phyloP scores from a whole-genome alignment of 2,329 filamentous ascomycete species.

The Cladosporium phlei region DNA sequence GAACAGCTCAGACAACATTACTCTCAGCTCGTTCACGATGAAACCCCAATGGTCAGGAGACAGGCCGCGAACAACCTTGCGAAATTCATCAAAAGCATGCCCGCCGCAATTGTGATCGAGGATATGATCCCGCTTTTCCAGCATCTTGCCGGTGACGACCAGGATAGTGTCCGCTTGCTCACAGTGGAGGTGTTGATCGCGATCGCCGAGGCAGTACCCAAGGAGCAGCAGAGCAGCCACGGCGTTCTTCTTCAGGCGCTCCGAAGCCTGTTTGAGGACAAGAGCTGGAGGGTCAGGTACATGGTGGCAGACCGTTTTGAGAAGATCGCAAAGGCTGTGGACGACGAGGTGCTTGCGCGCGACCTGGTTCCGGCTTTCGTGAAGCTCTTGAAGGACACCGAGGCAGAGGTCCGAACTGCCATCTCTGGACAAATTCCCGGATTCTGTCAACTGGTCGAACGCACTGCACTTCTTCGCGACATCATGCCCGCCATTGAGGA shows the following conservation, averaged over 20 bases:
- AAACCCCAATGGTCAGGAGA: conserved; percentile 97
- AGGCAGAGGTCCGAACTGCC: conserved; percentile 94
- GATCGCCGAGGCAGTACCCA: conserved; percentile 93
- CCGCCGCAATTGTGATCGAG: conserved; percentile 82
- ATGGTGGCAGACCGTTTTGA: conserved; percentile 99
- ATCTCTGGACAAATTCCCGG: conserved; percentile 94
- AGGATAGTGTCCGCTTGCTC: conserved; percentile 92
- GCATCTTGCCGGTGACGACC: conserved; percentile 91
- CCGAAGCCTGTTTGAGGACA: conserved; percentile 93
- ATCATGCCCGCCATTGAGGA: conserved; percentile 97
- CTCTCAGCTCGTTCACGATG: conserved; percentile 88
- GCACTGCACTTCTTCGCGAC: conserved; percentile 81
- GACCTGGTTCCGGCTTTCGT: conserved; percentile 96
- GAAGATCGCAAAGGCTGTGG: conserved; percentile 98
- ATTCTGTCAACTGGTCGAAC: conserved; percentile 87
- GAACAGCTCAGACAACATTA: conserved; percentile 91
- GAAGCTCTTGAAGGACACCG: conserved; percentile 94
- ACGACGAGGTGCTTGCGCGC: conserved; percentile 89
- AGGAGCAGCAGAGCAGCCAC: conserved; percentile 95
- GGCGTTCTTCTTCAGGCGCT: conserved; percentile 86
- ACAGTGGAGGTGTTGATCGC: conserved; percentile 96
- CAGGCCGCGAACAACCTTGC: conserved; percentile 94
- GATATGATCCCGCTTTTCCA: conserved; percentile 99
- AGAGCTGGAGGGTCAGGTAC: conserved; percentile 98
- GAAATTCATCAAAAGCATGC: conserved; percentile 97